Evolutionary conservation across 2,329 filamentous ascomycete genomes (phyloP), one percentile per base, ranked within the genome.

Genomic region (Malbranchea zuffiana): DNA sequence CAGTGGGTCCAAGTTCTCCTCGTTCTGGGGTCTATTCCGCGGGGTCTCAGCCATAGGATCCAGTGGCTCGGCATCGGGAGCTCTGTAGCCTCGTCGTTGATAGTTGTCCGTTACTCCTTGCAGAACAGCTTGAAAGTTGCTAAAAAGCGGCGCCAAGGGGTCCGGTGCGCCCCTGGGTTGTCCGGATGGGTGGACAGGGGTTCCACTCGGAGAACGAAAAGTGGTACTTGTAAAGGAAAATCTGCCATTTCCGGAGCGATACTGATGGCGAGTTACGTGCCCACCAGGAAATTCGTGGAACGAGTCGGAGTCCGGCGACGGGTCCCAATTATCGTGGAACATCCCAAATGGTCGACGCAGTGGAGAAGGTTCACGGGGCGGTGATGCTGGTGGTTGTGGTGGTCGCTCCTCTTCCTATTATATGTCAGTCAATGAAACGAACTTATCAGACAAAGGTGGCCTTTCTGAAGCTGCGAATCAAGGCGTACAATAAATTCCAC

Each of bases 401-500:
- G 34, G 57, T 42, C 46, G 39, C 4, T 38, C 20, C 5, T 28
- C 37, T 23, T 15, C 11, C 31, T 39, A 24, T 6, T 17, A 32
- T 29, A 40, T 23, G 31, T n/a, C 30, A 30, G 38, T 32, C 42
- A 35, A 31, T 29, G 6, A 20, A 29, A 12, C 4, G 3, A 7
- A n/a, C 12, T 17, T 20, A 10, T 13, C 7, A 33, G 29, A 10
- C 28, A 39, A 15, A 18, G 23, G 32, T 28, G 3, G 10, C 15
- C 11, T 38, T 25, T 24, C 34, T 42, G 20, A 8, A 23, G 37
- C 23, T 12, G 26, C 34, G 17, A 39, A 38, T 32, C 24, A 20
- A 33, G 17, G 68, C 80, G 53, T 67, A 93, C 87, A 50, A 96
- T 85, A 23, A 39, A 33, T 63, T 98, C 87, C 11, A 77, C 84